Conservation (phyloP, 2,329 filamentous ascomycete genomes). For the Penicillium griseofulvum region DNA sequence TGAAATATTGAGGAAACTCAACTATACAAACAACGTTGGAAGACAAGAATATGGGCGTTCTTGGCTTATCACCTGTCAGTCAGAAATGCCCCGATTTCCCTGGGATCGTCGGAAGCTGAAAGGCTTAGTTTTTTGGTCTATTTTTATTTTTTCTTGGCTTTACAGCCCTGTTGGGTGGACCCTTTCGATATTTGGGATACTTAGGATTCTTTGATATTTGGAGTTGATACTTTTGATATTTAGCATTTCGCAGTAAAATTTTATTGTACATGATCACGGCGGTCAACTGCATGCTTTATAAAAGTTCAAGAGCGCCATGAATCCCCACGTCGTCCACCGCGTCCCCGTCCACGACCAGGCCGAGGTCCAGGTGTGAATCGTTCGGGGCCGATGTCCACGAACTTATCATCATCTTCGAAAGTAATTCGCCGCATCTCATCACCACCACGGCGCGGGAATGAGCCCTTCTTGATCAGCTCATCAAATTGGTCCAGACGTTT, state of each 20-base stretch:
- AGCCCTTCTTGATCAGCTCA: constrained; percentile 39
- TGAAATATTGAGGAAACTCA: not conserved
- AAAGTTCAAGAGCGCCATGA: constrained; percentile 26
- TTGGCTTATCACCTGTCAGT: not conserved
- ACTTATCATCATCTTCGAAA: constrained; percentile 64
- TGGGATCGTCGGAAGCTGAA: not conserved
- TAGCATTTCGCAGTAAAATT: not conserved
- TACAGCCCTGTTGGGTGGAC: not conserved
- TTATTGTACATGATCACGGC: constrained; percentile 17
- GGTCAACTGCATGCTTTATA: not conserved
- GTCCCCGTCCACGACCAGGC: constrained; percentile 33
- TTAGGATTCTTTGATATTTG: not conserved
- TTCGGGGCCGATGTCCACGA: constrained; percentile 72
- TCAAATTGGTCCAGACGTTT: constrained; percentile 63
- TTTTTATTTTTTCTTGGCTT: constrained; percentile 5
- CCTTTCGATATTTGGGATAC: not conserved
- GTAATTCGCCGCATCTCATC: constrained; percentile 68
- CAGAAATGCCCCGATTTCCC: not conserved
- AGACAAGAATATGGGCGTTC: not conserved
- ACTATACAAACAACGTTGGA: not conserved
- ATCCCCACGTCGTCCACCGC: constrained; percentile 30
- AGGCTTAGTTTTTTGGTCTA: constrained; percentile 7
- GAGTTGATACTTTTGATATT: not conserved
- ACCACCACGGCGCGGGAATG: constrained; percentile 37
- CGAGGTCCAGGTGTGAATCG: constrained; percentile 37